These are phyloP conservation scores for Umbelopsis sp. DNA, from an alignment of 371 early-diverging fungal genomes.

Conservation along the genomic window DNA sequence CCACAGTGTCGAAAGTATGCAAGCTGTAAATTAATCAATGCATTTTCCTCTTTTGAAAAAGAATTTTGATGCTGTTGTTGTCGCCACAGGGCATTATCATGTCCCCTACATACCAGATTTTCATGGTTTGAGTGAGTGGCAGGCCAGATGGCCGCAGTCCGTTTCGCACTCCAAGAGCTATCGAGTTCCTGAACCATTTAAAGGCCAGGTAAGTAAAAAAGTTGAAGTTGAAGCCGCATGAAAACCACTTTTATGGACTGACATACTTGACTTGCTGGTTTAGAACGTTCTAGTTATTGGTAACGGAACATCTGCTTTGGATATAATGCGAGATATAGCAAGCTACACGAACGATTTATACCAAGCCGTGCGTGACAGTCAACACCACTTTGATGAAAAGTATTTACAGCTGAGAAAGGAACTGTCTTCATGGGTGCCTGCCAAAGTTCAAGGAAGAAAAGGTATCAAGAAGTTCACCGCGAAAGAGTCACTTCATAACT, in stretches of 20 bases:
- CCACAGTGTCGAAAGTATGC: neutral
- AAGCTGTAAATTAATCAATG: neutral
- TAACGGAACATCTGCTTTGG: constrained; percentile 40
- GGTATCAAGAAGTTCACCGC: constrained; percentile 10
- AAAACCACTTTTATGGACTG: too few relatives aligned
- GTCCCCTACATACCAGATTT: constrained; percentile 41
- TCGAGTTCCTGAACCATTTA: constrained; percentile 35
- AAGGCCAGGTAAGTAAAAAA: constrained; percentile 34
- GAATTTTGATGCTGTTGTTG: constrained; percentile 43
- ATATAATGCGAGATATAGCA: constrained; percentile 35
- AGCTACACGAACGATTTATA: constrained; percentile 34
- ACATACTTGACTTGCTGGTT: neutral
- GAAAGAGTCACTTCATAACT: constrained; percentile 27
- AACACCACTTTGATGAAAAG: constrained; percentile 22
- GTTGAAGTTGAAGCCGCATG: neutral
- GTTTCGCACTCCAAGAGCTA: constrained; percentile 42
- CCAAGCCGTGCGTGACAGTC: constrained; percentile 35
- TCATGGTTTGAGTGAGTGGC: constrained; percentile 30
- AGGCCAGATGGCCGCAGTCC: constrained; percentile 32
- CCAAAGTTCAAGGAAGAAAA: constrained; percentile 27
- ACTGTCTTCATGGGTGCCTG: constrained; percentile 28
- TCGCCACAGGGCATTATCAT: constrained; percentile 40
- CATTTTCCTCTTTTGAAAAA: neutral
- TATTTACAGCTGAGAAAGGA: constrained; percentile 25
- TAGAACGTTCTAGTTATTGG: constrained; percentile 48